These are phyloP conservation scores for Colletotrichum agaves DNA, from an alignment of 2,329 filamentous ascomycete species.

Conservation along the genomic window DNA sequence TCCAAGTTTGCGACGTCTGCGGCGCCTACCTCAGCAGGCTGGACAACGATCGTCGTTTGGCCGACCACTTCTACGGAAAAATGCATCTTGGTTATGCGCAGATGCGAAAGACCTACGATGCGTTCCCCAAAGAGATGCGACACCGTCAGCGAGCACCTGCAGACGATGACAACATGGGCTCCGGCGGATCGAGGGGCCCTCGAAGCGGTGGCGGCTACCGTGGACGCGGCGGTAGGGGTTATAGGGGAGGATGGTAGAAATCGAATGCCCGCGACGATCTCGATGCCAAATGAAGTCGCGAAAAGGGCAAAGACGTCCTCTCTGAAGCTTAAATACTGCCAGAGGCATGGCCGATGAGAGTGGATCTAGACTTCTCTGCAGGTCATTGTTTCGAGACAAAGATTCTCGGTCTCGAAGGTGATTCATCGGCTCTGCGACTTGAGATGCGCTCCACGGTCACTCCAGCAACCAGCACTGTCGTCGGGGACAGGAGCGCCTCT, in stretches of 20 bases:
- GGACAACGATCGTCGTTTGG: slow-evolving; percentile 92
- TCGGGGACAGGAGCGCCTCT: neutral
- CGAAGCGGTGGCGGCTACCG: slow-evolving; percentile 66
- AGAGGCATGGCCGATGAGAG: no score
- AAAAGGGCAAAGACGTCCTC: no score
- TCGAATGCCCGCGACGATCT: neutral
- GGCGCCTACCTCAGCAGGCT: slow-evolving; percentile 92
- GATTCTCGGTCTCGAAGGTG: no score
- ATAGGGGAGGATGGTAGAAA: slow-evolving; percentile 59
- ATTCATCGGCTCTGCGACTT: no score
- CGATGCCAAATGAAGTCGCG: neutral
- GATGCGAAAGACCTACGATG: slow-evolving; percentile 93
- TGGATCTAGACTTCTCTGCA: no score
- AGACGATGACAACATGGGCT: slow-evolving; percentile 55
- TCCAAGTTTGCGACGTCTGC: slow-evolving; percentile 98
- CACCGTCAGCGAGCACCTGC: slow-evolving; percentile 71
- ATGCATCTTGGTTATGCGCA: slow-evolving; percentile 99
- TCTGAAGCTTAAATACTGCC: no score
- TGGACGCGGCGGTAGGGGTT: slow-evolving; percentile 61
- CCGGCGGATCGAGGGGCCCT: slow-evolving; percentile 61
- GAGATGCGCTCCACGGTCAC: neutral
- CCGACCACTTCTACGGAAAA: slow-evolving; percentile 99
- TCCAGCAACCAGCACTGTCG: no score
- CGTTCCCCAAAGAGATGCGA: slow-evolving; percentile 88
- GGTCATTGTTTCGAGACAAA: no score